Percentiles rank a stretch among this genome's conserved stretches.
phyloP scores from a whole-genome alignment of 495 filamentous ascomycete species.

The Aspergillus ellipticus region DNA sequence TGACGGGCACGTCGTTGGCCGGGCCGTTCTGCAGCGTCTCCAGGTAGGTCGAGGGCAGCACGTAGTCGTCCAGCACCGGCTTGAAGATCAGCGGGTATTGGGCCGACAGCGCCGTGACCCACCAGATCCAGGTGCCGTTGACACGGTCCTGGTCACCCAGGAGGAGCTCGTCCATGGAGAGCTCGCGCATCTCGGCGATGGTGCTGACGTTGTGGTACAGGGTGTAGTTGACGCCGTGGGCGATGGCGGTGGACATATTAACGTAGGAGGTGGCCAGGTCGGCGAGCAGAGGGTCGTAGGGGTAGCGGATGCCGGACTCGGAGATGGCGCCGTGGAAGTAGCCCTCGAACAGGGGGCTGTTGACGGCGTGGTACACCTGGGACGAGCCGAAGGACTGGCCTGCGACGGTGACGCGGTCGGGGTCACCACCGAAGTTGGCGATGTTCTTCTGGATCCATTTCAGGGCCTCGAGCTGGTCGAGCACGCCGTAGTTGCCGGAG shows the following conservation, averaged over 20 bases:
- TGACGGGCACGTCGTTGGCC: slow-evolving; percentile 36
- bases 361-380: slow-evolving; percentile 37
- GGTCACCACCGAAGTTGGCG: slow-evolving; percentile 60
- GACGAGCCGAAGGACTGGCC: slow-evolving; percentile 41
- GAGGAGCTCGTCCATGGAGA: slow-evolving; percentile 23
- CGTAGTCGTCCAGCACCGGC: slow-evolving; percentile 27
- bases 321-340: slow-evolving; percentile 28
- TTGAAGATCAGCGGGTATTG: slow-evolving; percentile 28
- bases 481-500: slow-evolving; percentile 35
- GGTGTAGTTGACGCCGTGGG: slow-evolving; percentile 22
- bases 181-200: slow-evolving; percentile 24
- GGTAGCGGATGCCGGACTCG: slow-evolving; percentile 27
- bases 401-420: slow-evolving; percentile 39
- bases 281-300: slow-evolving; percentile 25
- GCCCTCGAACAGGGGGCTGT: slow-evolving; percentile 26
- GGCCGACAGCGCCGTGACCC: slow-evolving; percentile 25
- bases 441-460: slow-evolving; percentile 55
- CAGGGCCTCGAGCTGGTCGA: slow-evolving; percentile 29
- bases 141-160: slow-evolving; percentile 21
- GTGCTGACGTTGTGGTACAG: slow-evolving; percentile 22
- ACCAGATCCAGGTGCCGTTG: slow-evolving; percentile 22
- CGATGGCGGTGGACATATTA: slow-evolving; percentile 22
- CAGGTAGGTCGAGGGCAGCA: slow-evolving; percentile 24
- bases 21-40: slow-evolving; percentile 23
- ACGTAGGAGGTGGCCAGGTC: slow-evolving; percentile 27